These are phyloP conservation scores for Sugiyamaella xylanicola DNA, from an alignment of 1,139 yeast species.

Conservation along the genomic window DNA sequence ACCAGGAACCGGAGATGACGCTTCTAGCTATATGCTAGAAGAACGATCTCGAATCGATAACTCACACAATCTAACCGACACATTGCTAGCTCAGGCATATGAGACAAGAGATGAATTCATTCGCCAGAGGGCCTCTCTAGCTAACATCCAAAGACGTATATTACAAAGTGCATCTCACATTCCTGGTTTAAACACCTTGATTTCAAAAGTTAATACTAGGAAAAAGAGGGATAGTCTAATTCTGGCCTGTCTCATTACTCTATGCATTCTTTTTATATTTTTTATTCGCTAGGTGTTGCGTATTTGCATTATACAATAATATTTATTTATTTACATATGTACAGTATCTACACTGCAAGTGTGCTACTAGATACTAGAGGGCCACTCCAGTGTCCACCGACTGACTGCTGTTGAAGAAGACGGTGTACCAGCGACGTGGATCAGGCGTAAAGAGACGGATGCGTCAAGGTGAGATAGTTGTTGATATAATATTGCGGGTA, in stretches of 20 bases:
- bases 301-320: conserved; percentile 8
- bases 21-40: conserved; percentile 68
- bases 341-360: no score
- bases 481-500: conserved; percentile 37
- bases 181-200: conserved; percentile 80
- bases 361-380: no score
- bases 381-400: no score
- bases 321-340: conserved; percentile 9
- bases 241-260: conserved; percentile 70
- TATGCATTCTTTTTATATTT: conserved; percentile 71
- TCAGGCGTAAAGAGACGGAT: conserved; percentile 29
- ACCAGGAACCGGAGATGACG: conserved; percentile 43
- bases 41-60: conserved; percentile 75
- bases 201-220: conserved; percentile 81
- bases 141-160: conserved; percentile 65
- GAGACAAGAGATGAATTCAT: conserved; percentile 84
- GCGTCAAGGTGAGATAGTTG: conserved; percentile 32
- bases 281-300: conserved; percentile 47
- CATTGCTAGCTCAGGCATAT: conserved; percentile 78
- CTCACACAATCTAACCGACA: conserved; percentile 76
- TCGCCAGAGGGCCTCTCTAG: conserved; percentile 67
- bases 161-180: conserved; percentile 62
- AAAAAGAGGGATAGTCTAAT: conserved; percentile 86
- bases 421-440: no score
- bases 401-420: no score